phyloP scores from a whole-genome alignment of 2,329 filamentous ascomycete genomes.

The Neofusicoccum ribis region DNA sequence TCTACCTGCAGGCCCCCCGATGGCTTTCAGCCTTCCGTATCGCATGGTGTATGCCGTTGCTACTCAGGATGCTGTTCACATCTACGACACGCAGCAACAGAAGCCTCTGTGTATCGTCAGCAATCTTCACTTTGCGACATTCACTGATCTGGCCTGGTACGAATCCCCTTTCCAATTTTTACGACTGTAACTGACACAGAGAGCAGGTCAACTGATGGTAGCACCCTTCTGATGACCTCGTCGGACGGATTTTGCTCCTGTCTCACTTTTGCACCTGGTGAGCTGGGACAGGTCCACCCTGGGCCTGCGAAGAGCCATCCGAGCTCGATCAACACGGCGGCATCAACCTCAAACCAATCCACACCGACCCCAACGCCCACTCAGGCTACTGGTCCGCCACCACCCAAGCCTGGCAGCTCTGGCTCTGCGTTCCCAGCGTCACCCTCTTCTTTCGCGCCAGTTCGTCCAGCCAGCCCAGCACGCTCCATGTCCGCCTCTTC shows the following conservation, averaged over 20 bases:
- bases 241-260: conserved; percentile 97
- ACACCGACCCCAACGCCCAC: conserved; percentile 73
- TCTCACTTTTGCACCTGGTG: conserved; percentile 77
- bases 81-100: conserved; percentile 97
- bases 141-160: conserved; percentile 88
- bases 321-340: conserved; percentile 44
- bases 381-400: neutral
- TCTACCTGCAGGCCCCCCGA: conserved; percentile 47
- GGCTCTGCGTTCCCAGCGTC: conserved; percentile 59
- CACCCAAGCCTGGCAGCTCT: conserved; percentile 41
- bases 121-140: conserved; percentile 95
- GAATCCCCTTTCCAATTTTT: neutral
- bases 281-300: conserved; percentile 80
- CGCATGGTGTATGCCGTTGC: conserved; percentile 96
- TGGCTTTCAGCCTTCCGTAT: conserved; percentile 84
- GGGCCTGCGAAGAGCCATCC: conserved; percentile 56
- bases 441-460: conserved; percentile 55
- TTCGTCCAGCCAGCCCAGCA: conserved; percentile 71
- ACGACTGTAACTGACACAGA: conserved; percentile 28
- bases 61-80: conserved; percentile 88
- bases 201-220: conserved; percentile 70
- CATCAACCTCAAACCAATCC: conserved; percentile 57
- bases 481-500: conserved; percentile 86
- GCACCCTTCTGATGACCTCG: conserved; percentile 88
- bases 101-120: conserved; percentile 92